Percentiles rank a stretch among this genome's conserved stretches.
phyloP scores from a whole-genome alignment of 192 early-diverging fungal species.

The Phlyctochytrium arcticum region DNA sequence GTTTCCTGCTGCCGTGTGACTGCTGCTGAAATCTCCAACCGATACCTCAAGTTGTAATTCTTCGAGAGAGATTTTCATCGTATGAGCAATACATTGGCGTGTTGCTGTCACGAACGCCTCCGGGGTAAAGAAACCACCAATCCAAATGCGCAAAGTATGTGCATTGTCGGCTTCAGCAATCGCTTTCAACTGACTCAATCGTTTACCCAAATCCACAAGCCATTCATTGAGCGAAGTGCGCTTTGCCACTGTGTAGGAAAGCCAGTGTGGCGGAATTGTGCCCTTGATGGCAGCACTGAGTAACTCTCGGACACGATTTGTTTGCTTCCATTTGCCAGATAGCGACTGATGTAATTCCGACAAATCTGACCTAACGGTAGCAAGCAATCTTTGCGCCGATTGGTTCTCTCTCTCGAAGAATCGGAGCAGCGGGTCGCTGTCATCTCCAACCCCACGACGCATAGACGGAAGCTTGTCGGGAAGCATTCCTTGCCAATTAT shows the following conservation, averaged over 20 bases:
- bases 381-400: slow-evolving; percentile 58
- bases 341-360: slow-evolving; percentile 60
- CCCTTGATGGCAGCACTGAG: slow-evolving; percentile 67
- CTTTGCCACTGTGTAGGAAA: slow-evolving; percentile 57
- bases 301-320: slow-evolving; percentile 77
- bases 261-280: slow-evolving; percentile 69
- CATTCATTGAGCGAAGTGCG: slow-evolving; percentile 61
- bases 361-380: slow-evolving; percentile 64
- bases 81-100: slow-evolving; percentile 77
- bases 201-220: slow-evolving; percentile 67
- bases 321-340: slow-evolving; percentile 76
- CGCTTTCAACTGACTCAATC: slow-evolving; percentile 59
- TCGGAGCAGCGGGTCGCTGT: slow-evolving; percentile 64
- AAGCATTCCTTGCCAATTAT: too few relatives aligned
- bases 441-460: too few relatives aligned
- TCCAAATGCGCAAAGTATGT: slow-evolving; percentile 53
- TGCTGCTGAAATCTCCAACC: not conserved
- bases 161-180: slow-evolving; percentile 31
- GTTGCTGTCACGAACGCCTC: slow-evolving; percentile 92
- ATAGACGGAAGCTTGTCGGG: too few relatives aligned
- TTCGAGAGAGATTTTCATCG: slow-evolving; percentile 72
- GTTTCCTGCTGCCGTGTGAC: not conserved
- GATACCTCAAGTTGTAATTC: slow-evolving; percentile 55
- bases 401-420: slow-evolving; percentile 79
- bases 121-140: slow-evolving; percentile 83